phyloP scores from a whole-genome alignment of 202 grass and related monocot genomes.

The Carex arenaria region DNA sequence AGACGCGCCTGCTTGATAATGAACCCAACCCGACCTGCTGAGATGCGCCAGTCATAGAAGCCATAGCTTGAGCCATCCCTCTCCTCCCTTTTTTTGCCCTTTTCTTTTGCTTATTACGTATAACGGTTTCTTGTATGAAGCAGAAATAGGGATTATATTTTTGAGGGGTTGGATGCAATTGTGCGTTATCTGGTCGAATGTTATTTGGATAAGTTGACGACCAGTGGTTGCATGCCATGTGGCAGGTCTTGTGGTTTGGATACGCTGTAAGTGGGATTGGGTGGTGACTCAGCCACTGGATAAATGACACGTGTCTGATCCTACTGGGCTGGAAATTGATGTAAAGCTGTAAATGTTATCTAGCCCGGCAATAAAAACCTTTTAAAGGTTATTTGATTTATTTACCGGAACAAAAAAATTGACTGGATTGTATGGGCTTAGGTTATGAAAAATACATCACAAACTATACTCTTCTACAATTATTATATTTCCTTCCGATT shows the following conservation, averaged over 20 bases:
- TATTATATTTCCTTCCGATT: background rate
- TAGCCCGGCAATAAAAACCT: background rate
- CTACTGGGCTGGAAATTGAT: background rate
- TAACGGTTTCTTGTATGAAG: slow-evolving; percentile 16
- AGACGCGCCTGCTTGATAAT: background rate
- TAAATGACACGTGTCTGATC: slow-evolving; percentile 14
- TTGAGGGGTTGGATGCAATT: slow-evolving; percentile 20
- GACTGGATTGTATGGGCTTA: background rate
- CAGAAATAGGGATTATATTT: slow-evolving; percentile 36
- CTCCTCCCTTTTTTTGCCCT: background rate
- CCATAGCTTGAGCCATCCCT: slow-evolving; percentile 86
- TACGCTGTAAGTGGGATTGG: slow-evolving; percentile 21
- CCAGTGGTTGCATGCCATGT: slow-evolving; percentile 47
- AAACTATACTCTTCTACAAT: background rate
- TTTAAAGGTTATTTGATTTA: background rate
- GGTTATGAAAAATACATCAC: background rate
- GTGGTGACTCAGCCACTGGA: slow-evolving; percentile 23
- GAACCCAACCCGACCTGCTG: slow-evolving; percentile 26
- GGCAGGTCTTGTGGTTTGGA: slow-evolving; percentile 13
- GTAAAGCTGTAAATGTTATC: background rate
- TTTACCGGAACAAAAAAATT: background rate
- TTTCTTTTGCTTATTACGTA: background rate
- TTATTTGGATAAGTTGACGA: slow-evolving; percentile 59
- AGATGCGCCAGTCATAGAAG: slow-evolving; percentile 71
- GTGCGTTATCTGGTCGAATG: slow-evolving; percentile 59